These are phyloP conservation scores for Volvox carteri DNA, from an alignment of 163 green algal genomes.

Conservation along the genomic window DNA sequence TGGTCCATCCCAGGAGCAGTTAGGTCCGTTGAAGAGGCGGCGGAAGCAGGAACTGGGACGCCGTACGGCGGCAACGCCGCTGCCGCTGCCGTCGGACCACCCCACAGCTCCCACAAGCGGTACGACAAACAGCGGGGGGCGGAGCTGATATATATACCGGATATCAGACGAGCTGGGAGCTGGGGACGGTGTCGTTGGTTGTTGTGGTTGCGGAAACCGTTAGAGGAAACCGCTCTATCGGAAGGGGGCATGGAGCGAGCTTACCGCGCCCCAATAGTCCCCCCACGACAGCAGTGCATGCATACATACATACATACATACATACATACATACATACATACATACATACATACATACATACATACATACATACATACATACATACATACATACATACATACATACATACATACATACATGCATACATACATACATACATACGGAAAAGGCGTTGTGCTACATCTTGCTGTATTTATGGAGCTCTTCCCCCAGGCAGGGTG, in stretches of 20 bases:
- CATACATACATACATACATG: too few relatives aligned
- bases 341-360: too few relatives aligned
- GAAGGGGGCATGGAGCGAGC: too few relatives aligned
- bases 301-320: neutral
- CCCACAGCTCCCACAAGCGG: neutral
- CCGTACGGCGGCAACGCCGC: neutral
- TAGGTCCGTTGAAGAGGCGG: neutral
- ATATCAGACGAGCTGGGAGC: too few relatives aligned
- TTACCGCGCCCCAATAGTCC: too few relatives aligned
- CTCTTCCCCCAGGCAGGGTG: too few relatives aligned
- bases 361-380: too few relatives aligned
- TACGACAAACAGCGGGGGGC: too few relatives aligned
- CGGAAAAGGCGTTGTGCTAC: neutral
- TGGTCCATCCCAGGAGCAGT: neutral
- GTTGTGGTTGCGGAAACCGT: neutral
- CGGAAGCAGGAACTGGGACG: neutral
- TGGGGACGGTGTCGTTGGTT: neutral
- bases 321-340: neutral
- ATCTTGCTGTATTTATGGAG: too few relatives aligned
- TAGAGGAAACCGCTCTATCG: too few relatives aligned
- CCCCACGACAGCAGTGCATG: neutral
- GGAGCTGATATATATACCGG: too few relatives aligned
- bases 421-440: neutral
- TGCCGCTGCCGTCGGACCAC: neutral
- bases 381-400: too few relatives aligned